phyloP scores from a whole-genome alignment of 495 filamentous ascomycete genomes.

The Rhypophila decipiens region DNA sequence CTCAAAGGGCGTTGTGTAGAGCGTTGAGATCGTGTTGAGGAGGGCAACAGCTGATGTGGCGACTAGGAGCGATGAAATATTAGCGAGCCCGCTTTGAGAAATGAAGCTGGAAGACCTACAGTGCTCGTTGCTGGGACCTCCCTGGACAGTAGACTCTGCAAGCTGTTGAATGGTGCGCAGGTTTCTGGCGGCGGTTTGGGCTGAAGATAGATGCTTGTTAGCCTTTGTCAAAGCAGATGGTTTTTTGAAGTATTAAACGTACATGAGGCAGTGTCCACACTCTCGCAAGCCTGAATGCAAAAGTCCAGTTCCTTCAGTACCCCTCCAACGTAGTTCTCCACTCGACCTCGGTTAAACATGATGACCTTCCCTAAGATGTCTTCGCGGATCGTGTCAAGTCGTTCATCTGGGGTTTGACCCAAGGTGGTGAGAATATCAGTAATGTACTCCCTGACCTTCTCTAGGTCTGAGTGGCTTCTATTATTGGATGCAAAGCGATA shows the following conservation, averaged over 20 bases:
- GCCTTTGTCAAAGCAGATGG: neutral
- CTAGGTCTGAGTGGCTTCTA: neutral
- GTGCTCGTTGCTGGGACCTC: neutral
- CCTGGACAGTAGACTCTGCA: neutral
- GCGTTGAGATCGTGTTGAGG: slow-evolving; percentile 1
- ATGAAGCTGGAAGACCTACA: neutral
- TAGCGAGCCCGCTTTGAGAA: too few species aligned
- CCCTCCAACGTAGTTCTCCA: slow-evolving; percentile 1
- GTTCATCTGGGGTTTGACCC: neutral
- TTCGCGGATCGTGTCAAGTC: neutral
- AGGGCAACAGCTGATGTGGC: neutral
- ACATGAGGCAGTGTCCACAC: neutral
- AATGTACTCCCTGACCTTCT: neutral
- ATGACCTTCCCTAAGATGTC: slow-evolving; percentile 5
- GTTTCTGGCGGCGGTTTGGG: neutral
- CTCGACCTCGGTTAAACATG: slow-evolving; percentile 9
- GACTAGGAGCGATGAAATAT: neutral
- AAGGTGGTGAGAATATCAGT: neutral
- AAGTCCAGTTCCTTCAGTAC: neutral
- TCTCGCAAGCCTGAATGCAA: slow-evolving; percentile 3
- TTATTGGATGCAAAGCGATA: slow-evolving; percentile 15
- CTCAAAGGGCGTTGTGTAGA: neutral
- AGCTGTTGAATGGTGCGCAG: neutral
- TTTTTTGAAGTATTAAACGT: neutral
- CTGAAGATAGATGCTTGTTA: neutral